Base-by-base conservation (phyloP, 257 asterid genomes). In the Cruciata laevipes region DNA sequence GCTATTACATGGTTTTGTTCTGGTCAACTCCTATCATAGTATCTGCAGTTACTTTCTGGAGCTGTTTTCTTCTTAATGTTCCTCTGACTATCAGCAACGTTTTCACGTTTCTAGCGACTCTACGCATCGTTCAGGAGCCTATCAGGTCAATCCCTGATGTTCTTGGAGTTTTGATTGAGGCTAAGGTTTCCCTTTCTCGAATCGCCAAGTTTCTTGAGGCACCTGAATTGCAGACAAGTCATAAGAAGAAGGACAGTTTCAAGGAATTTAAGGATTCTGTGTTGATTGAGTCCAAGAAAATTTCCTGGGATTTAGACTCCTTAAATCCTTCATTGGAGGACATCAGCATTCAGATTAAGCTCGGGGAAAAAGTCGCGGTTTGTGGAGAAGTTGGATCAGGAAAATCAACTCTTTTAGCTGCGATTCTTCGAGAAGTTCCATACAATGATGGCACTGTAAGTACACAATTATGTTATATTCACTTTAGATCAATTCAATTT, bases 321-420 rank as follows among this genome's bases (percentile, higher is more conserved):
- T 60, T 33, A 16, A 68, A 60, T 32, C 66, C 77, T 6, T 51
- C 61, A 33, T 60, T 80, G 7, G 30, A 32, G 61, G 42, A 62
- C 67, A 73, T 80, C 42, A 56, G 17, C 30, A 61, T 80, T 40
- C 60, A 27, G 60, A 75, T 80, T n/a, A 77, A 69, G 63, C 76
- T 55, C 0, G 82, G 84, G 37, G 66, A 77, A 72, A 80, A 74
- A 52, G 55, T 80, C 31, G 84, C 82, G 1, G 72, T 77, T 32
- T 80, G 84, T 58, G 84, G 84, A 71, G 84, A 77, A 68, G 84
- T 80, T 56, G 84, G 84, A 13, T 74, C 84, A 20, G 84, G 84
- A 24, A 80, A 80, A 31, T 80, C 84, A 6, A 80, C 82, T 23
- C 80, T 77, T 52, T 33, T 80, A 40, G 80, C 73, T 14, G 78